Percentiles rank a stretch among this genome's conserved stretches.
Evolutionary conservation across 495 filamentous ascomycete species (phyloP).

Genomic region (Podospora conica): DNA sequence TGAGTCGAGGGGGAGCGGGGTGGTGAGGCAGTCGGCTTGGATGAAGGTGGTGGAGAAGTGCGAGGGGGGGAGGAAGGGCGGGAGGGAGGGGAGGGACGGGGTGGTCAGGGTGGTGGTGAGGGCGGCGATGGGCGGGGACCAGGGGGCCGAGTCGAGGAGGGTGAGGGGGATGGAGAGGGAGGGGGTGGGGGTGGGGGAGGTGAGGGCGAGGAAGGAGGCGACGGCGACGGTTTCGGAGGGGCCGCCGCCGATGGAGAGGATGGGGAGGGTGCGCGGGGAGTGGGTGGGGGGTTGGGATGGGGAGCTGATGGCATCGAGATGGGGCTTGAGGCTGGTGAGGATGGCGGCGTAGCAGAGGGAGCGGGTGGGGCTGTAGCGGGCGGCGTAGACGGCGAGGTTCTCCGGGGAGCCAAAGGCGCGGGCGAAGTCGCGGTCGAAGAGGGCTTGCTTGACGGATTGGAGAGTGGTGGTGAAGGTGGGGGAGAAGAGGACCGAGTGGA

Average conservation of each 20-base stretch:
- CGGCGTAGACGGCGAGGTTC: conserved; percentile 70
- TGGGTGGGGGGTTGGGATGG: neutral
- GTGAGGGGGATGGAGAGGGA: conserved; percentile 38
- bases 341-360: conserved; percentile 72
- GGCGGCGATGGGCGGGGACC: conserved; percentile 53
- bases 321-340: conserved; percentile 44
- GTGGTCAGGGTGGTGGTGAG: conserved; percentile 45
- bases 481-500: conserved; percentile 40
- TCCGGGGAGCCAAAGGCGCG: conserved; percentile 66
- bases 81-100: conserved; percentile 25
- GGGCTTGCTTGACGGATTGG: conserved; percentile 73
- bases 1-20: conserved; percentile 37
- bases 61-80: conserved; percentile 23
- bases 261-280: conserved; percentile 24
- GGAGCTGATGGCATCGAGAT: conserved; percentile 29
- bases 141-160: conserved; percentile 75
- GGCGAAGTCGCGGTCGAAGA: conserved; percentile 79
- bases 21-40: conserved; percentile 28
- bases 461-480: conserved; percentile 43
- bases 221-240: conserved; percentile 80
- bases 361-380: conserved; percentile 78
- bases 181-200: conserved; percentile 17
- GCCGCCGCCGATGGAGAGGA: conserved; percentile 77
- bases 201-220: conserved; percentile 52
- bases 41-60: conserved; percentile 43